phyloP scores from a whole-genome alignment of 2,329 filamentous ascomycete genomes.

The Cercospora sojina region DNA sequence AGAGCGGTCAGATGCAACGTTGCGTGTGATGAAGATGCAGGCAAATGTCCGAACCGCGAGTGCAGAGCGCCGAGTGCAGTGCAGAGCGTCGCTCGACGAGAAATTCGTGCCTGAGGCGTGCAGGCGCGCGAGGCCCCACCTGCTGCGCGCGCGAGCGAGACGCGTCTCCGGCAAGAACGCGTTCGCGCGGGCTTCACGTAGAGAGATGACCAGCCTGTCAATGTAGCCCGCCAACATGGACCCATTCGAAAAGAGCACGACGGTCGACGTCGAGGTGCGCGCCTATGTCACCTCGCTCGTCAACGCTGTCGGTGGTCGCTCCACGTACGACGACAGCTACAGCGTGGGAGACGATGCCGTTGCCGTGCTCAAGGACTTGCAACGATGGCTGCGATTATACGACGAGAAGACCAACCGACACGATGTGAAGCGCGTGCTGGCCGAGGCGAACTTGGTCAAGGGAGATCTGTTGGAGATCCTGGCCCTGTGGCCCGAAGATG shows the following conservation, averaged over 20 bases:
- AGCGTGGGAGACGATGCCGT: constrained; percentile 89
- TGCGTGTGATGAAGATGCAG: background rate
- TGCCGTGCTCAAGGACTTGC: constrained; percentile 87
- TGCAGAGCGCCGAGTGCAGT: background rate
- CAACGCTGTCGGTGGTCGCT: constrained; percentile 66
- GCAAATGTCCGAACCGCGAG: background rate
- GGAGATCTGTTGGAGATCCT: constrained; percentile 89
- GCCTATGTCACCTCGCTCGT: constrained; percentile 92
- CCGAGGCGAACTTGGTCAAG: constrained; percentile 87
- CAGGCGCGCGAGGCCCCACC: background rate
- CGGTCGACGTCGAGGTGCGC: constrained; percentile 85
- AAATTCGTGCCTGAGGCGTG: background rate
- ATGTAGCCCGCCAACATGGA: constrained; percentile 16
- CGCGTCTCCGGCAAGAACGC: background rate
- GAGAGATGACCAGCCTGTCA: background rate
- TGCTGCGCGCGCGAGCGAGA: background rate
- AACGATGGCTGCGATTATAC: constrained; percentile 83
- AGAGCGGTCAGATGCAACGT: background rate
- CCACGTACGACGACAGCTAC: constrained; percentile 55
- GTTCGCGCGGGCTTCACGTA: background rate
- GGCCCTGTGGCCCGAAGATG: constrained; percentile 73
- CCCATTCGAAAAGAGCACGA: constrained; percentile 27
- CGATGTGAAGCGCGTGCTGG: constrained; percentile 89
- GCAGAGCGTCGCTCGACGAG: background rate
- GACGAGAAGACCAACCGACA: constrained; percentile 82